phyloP scores from a whole-genome alignment of 2,329 filamentous ascomycete species.

The Metarhizium rileyi region DNA sequence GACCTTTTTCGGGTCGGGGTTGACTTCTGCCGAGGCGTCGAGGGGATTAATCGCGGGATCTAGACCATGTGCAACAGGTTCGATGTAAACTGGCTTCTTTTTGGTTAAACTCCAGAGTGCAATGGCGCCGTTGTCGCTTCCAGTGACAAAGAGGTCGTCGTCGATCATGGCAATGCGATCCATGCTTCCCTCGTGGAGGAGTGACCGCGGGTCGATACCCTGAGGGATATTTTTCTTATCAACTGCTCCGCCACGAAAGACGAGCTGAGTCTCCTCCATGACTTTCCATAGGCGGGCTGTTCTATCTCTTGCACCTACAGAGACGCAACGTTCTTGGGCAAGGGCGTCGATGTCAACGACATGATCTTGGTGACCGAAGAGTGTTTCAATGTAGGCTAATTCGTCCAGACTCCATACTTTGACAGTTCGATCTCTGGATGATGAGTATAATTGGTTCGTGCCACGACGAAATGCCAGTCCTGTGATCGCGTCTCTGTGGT shows the following conservation, averaged over 20 bases:
- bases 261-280: slow-evolving; percentile 85
- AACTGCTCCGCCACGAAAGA: slow-evolving; percentile 76
- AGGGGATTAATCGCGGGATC: slow-evolving; percentile 60
- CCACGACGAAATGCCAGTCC: slow-evolving; percentile 76
- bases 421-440: slow-evolving; percentile 82
- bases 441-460: slow-evolving; percentile 87
- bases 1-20: slow-evolving; percentile 46
- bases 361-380: slow-evolving; percentile 92
- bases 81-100: slow-evolving; percentile 83
- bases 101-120: slow-evolving; percentile 83
- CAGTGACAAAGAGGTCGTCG: slow-evolving; percentile 83
- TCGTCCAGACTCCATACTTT: slow-evolving; percentile 93
- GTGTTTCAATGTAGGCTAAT: slow-evolving; percentile 85
- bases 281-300: slow-evolving; percentile 95
- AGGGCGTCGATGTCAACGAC: slow-evolving; percentile 77
- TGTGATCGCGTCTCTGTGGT: slow-evolving; percentile 82
- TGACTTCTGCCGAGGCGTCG: slow-evolving; percentile 61
- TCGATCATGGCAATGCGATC: slow-evolving; percentile 87
- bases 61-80: slow-evolving; percentile 75
- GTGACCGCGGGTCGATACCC: slow-evolving; percentile 37
- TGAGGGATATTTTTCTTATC: slow-evolving; percentile 42
- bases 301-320: slow-evolving; percentile 81
- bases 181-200: slow-evolving; percentile 72
- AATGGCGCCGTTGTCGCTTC: slow-evolving; percentile 81
- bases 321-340: slow-evolving; percentile 79